phyloP scores from a whole-genome alignment of 352 stramenopile genomes.

The Pilasporangium apinafurcum region DNA sequence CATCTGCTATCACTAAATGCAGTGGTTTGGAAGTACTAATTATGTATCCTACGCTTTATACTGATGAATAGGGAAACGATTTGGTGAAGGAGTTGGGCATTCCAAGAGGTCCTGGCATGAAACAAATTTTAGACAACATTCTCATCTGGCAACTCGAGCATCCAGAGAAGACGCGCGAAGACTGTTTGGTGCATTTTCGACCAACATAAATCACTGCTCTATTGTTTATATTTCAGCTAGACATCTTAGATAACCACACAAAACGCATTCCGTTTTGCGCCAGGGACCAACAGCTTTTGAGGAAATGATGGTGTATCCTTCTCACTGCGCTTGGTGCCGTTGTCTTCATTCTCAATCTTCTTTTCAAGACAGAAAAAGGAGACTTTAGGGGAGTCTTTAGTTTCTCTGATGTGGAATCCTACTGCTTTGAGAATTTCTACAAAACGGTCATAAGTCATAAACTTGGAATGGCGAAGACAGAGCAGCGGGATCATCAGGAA shows the following conservation, averaged over 20 bases:
- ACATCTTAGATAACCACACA: constrained; percentile 42
- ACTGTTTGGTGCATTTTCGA: constrained; percentile 49
- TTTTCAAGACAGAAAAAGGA: constrained; percentile 79
- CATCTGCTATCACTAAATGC: neutral
- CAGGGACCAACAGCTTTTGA: constrained; percentile 33
- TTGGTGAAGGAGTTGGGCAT: constrained; percentile 52
- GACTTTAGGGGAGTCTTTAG: constrained; percentile 75
- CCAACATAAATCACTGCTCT: too few relatives aligned
- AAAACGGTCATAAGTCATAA: constrained; percentile 71
- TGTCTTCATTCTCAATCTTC: constrained; percentile 8
- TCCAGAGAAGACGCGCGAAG: constrained; percentile 42
- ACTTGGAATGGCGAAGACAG: constrained; percentile 68
- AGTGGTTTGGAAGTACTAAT: too few relatives aligned
- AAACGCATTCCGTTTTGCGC: constrained; percentile 64
- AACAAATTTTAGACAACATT: constrained; percentile 46
- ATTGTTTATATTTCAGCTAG: constrained; percentile 2
- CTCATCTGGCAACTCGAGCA: constrained; percentile 55
- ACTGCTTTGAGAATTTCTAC: constrained; percentile 58
- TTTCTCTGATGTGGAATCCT: constrained; percentile 60
- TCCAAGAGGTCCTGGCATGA: constrained; percentile 53
- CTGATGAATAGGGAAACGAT: constrained; percentile 45
- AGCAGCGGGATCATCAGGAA: constrained; percentile 78
- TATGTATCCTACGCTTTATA: too few relatives aligned
- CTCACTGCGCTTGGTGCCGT: constrained; percentile 7
- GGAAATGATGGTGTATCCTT: constrained; percentile 20